These are phyloP conservation scores for Linum trigynum DNA, from an alignment of 345 rosid genomes.

Conservation along the genomic window DNA sequence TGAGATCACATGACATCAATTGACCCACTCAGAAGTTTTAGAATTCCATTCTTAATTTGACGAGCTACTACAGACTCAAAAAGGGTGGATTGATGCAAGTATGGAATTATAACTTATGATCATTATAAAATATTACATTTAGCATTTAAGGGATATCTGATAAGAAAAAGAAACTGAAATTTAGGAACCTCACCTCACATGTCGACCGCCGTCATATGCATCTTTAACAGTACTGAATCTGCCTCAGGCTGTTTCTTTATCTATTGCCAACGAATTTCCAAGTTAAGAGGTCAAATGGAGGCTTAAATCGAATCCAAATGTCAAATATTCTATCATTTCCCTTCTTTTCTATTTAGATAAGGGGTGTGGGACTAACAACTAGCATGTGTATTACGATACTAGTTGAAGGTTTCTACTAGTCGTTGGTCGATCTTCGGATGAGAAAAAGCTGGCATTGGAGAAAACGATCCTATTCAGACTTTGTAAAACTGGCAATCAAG, in stretches of 20 bases:
- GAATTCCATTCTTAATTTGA: not conserved
- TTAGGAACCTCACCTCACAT: constrained; percentile 47
- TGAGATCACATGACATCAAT: too few relatives aligned
- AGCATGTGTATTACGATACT: not conserved
- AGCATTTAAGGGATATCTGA: not conserved
- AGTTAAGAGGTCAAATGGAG: not conserved
- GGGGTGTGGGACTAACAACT: not conserved
- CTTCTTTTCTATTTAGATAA: not conserved
- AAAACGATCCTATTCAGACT: too few relatives aligned
- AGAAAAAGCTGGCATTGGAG: not conserved
- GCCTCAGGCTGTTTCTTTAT: constrained; percentile 72
- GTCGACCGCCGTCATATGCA: constrained; percentile 93
- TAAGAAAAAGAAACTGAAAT: not conserved
- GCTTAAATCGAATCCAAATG: not conserved
- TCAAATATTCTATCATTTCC: not conserved
- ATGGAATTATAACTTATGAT: not conserved
- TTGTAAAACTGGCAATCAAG: too few relatives aligned
- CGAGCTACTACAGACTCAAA: not conserved
- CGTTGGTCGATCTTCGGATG: too few relatives aligned
- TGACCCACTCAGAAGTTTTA: not conserved
- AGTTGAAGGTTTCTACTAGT: too few relatives aligned
- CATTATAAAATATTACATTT: not conserved
- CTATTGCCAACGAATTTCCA: constrained; percentile 25
- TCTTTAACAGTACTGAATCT: constrained; percentile 74
- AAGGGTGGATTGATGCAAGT: not conserved